Evolutionary conservation across 768 basidiomycete genomes (phyloP), one percentile per base, ranked within the genome.

Genomic region (Termitomyces titanicus): DNA sequence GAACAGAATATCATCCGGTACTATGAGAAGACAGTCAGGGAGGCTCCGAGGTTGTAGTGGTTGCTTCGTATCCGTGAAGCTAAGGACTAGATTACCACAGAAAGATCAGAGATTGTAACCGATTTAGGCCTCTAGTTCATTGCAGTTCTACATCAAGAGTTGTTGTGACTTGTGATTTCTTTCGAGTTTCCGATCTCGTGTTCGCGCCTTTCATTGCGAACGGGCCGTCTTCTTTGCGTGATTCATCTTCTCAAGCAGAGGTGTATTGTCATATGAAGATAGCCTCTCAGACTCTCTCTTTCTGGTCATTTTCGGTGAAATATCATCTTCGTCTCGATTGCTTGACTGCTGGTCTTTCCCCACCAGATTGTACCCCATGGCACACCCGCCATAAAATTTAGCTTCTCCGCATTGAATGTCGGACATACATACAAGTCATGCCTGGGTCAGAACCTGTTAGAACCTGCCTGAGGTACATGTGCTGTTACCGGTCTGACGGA

Each of bases 41-140:
- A 79, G 40, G 84, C 81, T 33, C 88, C 58, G 87, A 91, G 63
- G 84, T 88, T 24, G 82, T 90, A 56, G 76, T 89, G 86, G 54
- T 67, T 98, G 56, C 72, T 98, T 63, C 78, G 85, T 56, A 85
- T 98, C 33, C 79, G 94, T 60, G 85, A 93, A 66, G 94, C 89
- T 1, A 78, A 92, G 61, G 83, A 85, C 48, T 82, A 86, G 24
- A 92, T 89, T 72, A 83, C 82, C 54, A 76, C 79, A 38, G 87
- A 88, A 27, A 74, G 85, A 52, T 76, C 82, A 8, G 95, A 98
- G 62, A 71, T 82, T 49, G 88, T 91, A 12, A 77, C 98, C 53
- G 88, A 93, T 73, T 93, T 96, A 57, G 43, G 86, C 74, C 17
- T n/a, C 56, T 58, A n/a, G 42, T 51, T 43, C 4, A 17, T 31